Percentiles rank a stretch among this genome's conserved stretches.
phyloP scores from a whole-genome alignment of 2,329 filamentous ascomycete genomes.

The Diplocarpon rosae region DNA sequence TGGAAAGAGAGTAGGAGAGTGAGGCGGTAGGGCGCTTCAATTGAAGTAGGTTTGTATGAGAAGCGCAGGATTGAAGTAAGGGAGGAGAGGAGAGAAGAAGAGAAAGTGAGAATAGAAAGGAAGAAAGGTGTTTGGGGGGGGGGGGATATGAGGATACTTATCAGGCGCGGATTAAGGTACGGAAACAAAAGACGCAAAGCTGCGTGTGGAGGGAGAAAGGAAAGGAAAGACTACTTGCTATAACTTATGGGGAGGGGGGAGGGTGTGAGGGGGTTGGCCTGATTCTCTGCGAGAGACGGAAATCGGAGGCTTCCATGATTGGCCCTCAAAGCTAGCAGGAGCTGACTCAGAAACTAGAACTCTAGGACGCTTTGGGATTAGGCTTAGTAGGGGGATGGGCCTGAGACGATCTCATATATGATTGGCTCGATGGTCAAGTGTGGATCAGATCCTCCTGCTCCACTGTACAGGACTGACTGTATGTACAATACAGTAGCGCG shows the following conservation, averaged over 20 bases:
- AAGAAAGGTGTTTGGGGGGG: neutral
- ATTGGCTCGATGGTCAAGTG: too few species aligned
- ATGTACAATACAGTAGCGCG: too few species aligned
- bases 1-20: neutral
- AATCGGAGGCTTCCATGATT: neutral
- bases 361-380: too few species aligned
- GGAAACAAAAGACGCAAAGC: conserved; percentile 6
- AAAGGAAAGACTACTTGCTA: too few species aligned
- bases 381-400: too few species aligned
- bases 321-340: neutral
- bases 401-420: too few species aligned
- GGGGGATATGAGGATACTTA: conserved; percentile 12
- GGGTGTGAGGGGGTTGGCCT: too few species aligned
- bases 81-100: neutral
- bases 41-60: conserved; percentile 2
- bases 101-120: conserved; percentile 1
- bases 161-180: conserved; percentile 6
- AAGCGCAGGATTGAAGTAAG: conserved; percentile 2
- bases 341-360: too few species aligned
- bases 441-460: too few species aligned
- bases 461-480: too few species aligned
- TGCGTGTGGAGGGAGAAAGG: conserved; percentile 7
- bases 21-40: conserved; percentile 6
- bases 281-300: neutral
- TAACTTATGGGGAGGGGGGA: too few species aligned